Conservation (phyloP, 1,284 basidiomycete genomes). For the Athelia sp. region DNA sequence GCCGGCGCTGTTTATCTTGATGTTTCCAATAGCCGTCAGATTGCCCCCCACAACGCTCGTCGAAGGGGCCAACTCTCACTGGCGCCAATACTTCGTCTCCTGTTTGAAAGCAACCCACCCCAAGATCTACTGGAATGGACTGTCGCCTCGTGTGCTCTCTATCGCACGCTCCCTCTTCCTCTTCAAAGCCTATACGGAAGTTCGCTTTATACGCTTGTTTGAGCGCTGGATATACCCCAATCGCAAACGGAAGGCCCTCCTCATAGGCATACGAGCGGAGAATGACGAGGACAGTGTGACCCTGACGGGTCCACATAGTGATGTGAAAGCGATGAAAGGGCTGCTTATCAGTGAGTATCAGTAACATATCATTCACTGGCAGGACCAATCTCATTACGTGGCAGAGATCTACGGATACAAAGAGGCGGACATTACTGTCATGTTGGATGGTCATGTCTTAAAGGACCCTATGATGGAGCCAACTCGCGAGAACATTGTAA, state of each 20-base stretch:
- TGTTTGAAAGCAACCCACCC: too few species aligned
- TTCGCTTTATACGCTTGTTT: neutral
- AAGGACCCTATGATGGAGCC: constrained; percentile 4
- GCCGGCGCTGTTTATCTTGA: too few species aligned
- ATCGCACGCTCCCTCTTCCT: neutral
- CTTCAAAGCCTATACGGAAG: neutral
- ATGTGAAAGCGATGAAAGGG: neutral
- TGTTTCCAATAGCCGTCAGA: too few species aligned
- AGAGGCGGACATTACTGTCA: constrained; percentile 5
- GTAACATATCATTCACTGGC: neutral
- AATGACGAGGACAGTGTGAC: neutral
- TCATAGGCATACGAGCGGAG: neutral
- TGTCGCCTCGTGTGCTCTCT: too few species aligned
- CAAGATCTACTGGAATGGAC: too few species aligned
- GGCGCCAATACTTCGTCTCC: too few species aligned
- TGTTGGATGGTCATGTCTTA: constrained; percentile 10
- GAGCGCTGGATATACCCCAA: neutral
- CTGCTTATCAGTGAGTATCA: neutral
- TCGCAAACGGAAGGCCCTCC: neutral
- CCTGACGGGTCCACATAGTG: neutral
- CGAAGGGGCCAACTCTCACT: too few species aligned
- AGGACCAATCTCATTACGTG: neutral
- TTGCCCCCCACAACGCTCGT: too few species aligned
- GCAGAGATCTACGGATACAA: neutral
- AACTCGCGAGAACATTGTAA: constrained; percentile 10